Evolutionary conservation across 2,329 filamentous ascomycete genomes (phyloP).

Genomic region (Pseudogymnoascus sp.): DNA sequence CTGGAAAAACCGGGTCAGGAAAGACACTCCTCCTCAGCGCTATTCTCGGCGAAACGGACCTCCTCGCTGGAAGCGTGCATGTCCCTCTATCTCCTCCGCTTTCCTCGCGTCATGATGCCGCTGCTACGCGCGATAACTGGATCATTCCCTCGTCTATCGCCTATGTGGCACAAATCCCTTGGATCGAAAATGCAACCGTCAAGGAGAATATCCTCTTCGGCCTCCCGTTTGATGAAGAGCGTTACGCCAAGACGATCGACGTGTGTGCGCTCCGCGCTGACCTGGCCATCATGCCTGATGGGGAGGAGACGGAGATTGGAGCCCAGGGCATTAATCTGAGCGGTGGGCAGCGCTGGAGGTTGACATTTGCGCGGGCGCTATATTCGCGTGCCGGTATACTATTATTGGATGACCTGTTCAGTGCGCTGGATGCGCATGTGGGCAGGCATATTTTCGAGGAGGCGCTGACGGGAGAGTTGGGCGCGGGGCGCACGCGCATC

Average conservation of each 20-base stretch:
- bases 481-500: conserved; percentile 61
- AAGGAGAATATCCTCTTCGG: conserved; percentile 73
- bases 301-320: conserved; percentile 72
- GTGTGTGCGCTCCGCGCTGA: conserved; percentile 71
- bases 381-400: conserved; percentile 72
- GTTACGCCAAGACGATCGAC: conserved; percentile 61
- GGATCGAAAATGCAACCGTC: conserved; percentile 77
- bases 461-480: conserved; percentile 63
- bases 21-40: conserved; percentile 68
- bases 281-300: conserved; percentile 65
- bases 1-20: conserved; percentile 68
- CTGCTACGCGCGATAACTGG: conserved; percentile 56
- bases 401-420: conserved; percentile 77
- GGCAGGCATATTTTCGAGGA: conserved; percentile 71
- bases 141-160: conserved; percentile 61
- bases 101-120: conserved; percentile 48
- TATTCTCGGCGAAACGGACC: conserved; percentile 66
- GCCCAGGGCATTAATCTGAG: conserved; percentile 78
- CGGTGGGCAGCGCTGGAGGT: conserved; percentile 75
- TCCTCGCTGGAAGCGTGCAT: conserved; percentile 53
- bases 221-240: conserved; percentile 56
- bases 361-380: conserved; percentile 69
- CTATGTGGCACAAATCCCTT: conserved; percentile 71
- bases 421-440: conserved; percentile 70
- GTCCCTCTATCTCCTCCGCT: conserved; percentile 42